phyloP scores from a whole-genome alignment of 169 alveolate species.

The Cystoisospora suis region DNA sequence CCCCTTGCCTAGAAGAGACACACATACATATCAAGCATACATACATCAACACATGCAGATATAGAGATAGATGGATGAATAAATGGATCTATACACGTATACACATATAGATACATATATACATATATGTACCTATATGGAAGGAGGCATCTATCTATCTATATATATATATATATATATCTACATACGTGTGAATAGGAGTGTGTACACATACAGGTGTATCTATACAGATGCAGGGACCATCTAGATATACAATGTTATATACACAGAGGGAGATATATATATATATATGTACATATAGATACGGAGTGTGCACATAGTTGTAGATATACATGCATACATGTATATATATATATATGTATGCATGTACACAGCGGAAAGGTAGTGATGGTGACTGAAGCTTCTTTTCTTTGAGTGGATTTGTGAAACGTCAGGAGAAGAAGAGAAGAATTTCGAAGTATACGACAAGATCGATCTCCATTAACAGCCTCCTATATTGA shows the following conservation, averaged over 20 bases:
- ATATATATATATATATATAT: neutral
- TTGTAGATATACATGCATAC: neutral
- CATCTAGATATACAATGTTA: neutral
- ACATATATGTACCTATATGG: neutral
- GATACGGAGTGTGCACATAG: neutral
- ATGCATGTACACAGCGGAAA: too few relatives aligned
- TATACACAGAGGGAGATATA: neutral
- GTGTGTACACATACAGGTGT: neutral
- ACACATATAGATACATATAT: neutral
- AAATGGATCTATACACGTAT: neutral
- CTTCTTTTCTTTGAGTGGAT: neutral
- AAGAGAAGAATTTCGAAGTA: neutral
- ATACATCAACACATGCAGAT: neutral
- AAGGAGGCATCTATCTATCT: neutral
- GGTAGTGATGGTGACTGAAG: too few relatives aligned
- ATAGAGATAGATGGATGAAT: too few relatives aligned
- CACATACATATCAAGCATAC: neutral
- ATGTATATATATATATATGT: neutral
- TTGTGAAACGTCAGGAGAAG: neutral
- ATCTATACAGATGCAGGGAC: neutral
- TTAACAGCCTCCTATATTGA: too few relatives aligned
- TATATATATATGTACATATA: too few relatives aligned
- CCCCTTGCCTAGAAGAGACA: neutral
- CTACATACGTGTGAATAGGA: too few relatives aligned
- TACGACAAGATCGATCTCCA: too few relatives aligned